These are phyloP conservation scores for Phylloporus rhodoxanthus DNA, from an alignment of 768 basidiomycete species.

Conservation along the genomic window DNA sequence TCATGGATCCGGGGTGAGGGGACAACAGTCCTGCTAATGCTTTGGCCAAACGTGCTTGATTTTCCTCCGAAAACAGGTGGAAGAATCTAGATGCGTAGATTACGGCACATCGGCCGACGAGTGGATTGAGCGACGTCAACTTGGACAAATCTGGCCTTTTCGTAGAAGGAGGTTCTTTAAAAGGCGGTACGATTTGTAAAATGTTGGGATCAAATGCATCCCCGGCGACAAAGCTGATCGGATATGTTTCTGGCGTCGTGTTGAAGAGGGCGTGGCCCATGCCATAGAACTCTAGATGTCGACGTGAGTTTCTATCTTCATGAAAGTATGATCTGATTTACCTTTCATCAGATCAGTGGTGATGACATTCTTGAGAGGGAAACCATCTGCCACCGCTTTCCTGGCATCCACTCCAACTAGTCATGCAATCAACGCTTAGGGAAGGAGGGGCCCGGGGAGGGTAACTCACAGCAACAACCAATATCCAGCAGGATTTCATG, in stretches of 20 bases:
- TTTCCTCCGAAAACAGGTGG: slow-evolving; percentile 29
- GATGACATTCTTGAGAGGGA: slow-evolving; percentile 35
- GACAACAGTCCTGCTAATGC: slow-evolving; percentile 27
- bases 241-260: slow-evolving; percentile 47
- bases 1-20: slow-evolving; percentile 25
- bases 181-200: slow-evolving; percentile 32
- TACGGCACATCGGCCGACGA: slow-evolving; percentile 44
- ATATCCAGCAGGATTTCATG: slow-evolving; percentile 40
- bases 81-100: slow-evolving; percentile 50
- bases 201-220: slow-evolving; percentile 46
- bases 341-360: slow-evolving; percentile 38
- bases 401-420: slow-evolving; percentile 33
- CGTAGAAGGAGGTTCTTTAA: slow-evolving; percentile 20
- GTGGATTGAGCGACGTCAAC: slow-evolving; percentile 41
- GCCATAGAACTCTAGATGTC: slow-evolving; percentile 46
- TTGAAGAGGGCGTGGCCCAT: slow-evolving; percentile 58
- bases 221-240: slow-evolving; percentile 47
- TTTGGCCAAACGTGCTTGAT: slow-evolving; percentile 26
- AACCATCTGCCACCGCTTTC: slow-evolving; percentile 39
- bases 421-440: not conserved
- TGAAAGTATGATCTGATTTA: slow-evolving; percentile 1
- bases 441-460: not conserved
- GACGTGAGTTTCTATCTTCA: not conserved
- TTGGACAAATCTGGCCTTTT: slow-evolving; percentile 26
- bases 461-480: slow-evolving; percentile 39